Base-by-base conservation (phyloP, 192 early-diverging fungal genomes). In the Coemansia javaensis region DNA sequence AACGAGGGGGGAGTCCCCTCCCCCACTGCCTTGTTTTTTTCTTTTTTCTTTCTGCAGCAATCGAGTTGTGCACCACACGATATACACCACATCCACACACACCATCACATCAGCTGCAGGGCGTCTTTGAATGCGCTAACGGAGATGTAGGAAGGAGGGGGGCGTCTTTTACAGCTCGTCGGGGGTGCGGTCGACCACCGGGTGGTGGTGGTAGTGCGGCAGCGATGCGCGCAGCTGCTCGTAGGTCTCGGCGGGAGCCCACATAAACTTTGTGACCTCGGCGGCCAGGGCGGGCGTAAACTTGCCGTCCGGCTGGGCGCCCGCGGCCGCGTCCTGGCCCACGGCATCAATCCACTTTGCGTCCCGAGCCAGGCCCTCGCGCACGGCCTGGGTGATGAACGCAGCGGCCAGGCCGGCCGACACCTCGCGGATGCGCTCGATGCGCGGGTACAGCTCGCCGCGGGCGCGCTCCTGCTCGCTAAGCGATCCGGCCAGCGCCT, bases 381-480 rank as follows among this genome's bases (percentile, higher is more conserved):
- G 74, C 40, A 81, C 82, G n/a, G 82, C 70, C 64, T 83, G 79
- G 32, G 79, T 56, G 35, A 86, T 78, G 24, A 98, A 86, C 31
- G 85, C 87, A 0, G 86, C 82, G 22, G 92, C 89, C 5, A 98
- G 78, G 59, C 84, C 65, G 3, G 87, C 82, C 32, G 84, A 87
- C 13, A 87, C 83, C 38, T 90, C 82, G 43, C 95, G 87, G 50
- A 98, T 93, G 35, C 92, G 85, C 24, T 76, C 78, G 32, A 98
- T 63, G 38, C 79, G 76, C 11, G 95, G 95, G 65, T 93, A 98
- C 32, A 98, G 69, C 32, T 88, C 69, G 38, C 85, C 82, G 44
- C 82, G 61, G 15, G 59, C 59, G 3, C 50, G 75, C 76, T 98
- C 92, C 36, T 88, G 77, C 0, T 52, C 32, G 7, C 77, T 87